Conservation (phyloP, 805 yeast species). For the Barnettozyma botsteinii region DNA sequence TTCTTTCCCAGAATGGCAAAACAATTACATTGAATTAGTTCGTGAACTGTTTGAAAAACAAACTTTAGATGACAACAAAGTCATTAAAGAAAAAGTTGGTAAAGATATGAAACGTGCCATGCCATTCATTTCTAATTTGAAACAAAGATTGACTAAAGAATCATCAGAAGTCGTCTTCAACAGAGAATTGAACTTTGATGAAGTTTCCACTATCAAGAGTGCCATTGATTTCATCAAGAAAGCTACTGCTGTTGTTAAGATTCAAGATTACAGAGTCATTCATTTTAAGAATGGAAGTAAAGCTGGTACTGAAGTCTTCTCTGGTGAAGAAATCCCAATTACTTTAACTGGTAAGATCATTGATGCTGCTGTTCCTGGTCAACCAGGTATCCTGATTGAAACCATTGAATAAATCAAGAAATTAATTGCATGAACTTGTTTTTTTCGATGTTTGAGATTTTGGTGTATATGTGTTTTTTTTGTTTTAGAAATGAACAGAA, state of each 20-base stretch:
- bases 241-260: constrained; percentile 55
- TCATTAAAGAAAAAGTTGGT: constrained; percentile 60
- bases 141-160: constrained; percentile 70
- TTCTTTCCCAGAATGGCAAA: constrained; percentile 93
- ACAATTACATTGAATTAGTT: constrained; percentile 71
- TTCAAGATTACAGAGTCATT: constrained; percentile 54
- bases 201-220: constrained; percentile 56
- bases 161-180: constrained; percentile 77
- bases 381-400: constrained; percentile 76
- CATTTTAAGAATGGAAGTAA: constrained; percentile 57
- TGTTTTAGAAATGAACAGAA: background rate
- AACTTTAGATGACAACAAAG: constrained; percentile 57
- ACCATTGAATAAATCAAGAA: constrained; percentile 43
- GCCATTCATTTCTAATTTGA: constrained; percentile 89
- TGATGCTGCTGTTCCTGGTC: constrained; percentile 87
- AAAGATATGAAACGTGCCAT: constrained; percentile 96
- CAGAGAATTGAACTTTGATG: constrained; percentile 82
- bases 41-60: constrained; percentile 66
- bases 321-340: constrained; percentile 67
- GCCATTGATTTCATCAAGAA: constrained; percentile 52
- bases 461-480: too few relatives aligned
- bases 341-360: constrained; percentile 57
- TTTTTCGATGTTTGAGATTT: too few relatives aligned
- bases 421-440: too few relatives aligned
- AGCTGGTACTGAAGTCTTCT: constrained; percentile 56